Conservation (phyloP, 495 filamentous ascomycete genomes). For the Cercophora newfieldiana region DNA sequence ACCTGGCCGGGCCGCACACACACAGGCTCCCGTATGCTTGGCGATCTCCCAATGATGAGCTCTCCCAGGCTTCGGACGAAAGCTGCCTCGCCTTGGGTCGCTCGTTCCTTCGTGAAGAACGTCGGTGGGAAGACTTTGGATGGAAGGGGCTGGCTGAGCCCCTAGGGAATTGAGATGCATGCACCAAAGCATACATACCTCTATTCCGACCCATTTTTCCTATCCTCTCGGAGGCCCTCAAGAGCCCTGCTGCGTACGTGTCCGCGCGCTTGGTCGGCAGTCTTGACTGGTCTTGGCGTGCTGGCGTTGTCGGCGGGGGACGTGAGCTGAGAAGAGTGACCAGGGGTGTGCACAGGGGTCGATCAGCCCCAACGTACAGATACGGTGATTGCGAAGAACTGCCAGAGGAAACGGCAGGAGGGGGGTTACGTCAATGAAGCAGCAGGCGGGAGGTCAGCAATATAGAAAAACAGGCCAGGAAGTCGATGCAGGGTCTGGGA, state of each 20-base stretch:
- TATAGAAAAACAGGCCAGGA: conserved; percentile 14
- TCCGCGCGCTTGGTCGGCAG: neutral
- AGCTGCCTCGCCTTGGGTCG: neutral
- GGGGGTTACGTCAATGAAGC: conserved; percentile 13
- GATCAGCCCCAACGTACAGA: neutral
- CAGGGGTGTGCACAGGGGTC: neutral
- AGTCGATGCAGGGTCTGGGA: conserved; percentile 15
- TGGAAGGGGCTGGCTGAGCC: neutral
- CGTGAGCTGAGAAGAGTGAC: neutral
- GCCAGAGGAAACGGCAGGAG: neutral
- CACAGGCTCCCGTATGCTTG: neutral
- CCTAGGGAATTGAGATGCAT: neutral
- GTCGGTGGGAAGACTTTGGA: neutral
- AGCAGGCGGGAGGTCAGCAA: conserved; percentile 5
- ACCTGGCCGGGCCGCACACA: neutral
- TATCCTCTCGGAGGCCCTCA: conserved; percentile 4
- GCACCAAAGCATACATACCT: conserved; percentile 40
- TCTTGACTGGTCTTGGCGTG: neutral
- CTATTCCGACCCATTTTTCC: conserved; percentile 48
- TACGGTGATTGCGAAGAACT: neutral
- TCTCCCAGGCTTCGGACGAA: neutral
- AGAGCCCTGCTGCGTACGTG: conserved; percentile 2
- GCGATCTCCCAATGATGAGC: neutral
- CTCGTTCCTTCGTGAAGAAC: neutral
- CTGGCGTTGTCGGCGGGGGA: neutral